phyloP scores from a whole-genome alignment of 768 basidiomycete species.

The Heimioporus sp. region DNA sequence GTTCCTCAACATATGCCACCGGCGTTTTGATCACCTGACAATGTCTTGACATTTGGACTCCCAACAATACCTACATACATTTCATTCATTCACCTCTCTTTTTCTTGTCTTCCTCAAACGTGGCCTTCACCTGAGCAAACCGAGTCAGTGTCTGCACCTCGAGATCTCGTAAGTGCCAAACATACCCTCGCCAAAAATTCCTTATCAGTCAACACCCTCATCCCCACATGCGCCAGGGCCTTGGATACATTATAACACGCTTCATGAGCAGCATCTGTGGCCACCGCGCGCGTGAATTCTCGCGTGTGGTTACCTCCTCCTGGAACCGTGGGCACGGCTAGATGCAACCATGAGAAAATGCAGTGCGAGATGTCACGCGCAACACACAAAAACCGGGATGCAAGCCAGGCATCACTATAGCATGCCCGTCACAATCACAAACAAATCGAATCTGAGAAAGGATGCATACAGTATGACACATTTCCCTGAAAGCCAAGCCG shows the following conservation, averaged over 20 bases:
- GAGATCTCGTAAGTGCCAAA: background rate
- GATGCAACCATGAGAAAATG: background rate
- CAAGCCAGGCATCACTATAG: conserved; percentile 55
- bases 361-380: background rate
- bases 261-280: conserved; percentile 57
- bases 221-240: conserved; percentile 64
- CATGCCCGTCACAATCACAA: background rate
- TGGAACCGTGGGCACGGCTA: conserved; percentile 69
- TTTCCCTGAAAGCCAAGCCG: conserved; percentile 35
- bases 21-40: no score
- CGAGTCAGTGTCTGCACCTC: background rate
- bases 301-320: conserved; percentile 77
- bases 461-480: conserved; percentile 59
- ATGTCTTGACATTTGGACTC: no score
- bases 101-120: conserved; percentile 44
- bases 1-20: no score
- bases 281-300: conserved; percentile 60
- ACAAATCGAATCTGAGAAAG: background rate
- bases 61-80: no score
- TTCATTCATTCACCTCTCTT: conserved; percentile 1
- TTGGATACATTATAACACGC: conserved; percentile 67
- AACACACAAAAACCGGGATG: conserved; percentile 59
- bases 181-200: conserved; percentile 55
- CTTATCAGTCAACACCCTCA: conserved; percentile 65
- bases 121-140: conserved; percentile 39